Evolutionary conservation across 768 basidiomycete species (phyloP), one percentile per base, ranked within the genome.

Genomic region (Phylloporus sp.): DNA sequence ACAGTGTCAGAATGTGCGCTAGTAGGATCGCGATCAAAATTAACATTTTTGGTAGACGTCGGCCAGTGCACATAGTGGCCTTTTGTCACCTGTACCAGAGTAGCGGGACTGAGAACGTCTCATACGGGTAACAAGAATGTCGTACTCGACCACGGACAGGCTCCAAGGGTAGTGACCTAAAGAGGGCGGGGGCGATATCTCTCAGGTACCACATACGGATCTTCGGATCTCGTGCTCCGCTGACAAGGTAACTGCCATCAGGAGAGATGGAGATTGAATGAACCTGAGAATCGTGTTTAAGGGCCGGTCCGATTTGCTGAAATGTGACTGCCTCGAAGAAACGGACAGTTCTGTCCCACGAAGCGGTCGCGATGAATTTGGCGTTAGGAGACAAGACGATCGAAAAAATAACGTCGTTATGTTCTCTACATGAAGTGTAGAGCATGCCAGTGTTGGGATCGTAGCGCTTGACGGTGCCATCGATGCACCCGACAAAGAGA

Each of bases 321-420:
- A 57, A 52, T 2, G 63, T 57, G 20, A 20, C 36, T 0, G 52
- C 47, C 35, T 66, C 62, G 64, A 66, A 70, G 24, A 70, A 46
- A 36, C 68, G 56, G 20, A 66, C 50, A 2, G 66, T 70, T 20
- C 45, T 60, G 20, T 69, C 67, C 56, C 45, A 54, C 5, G 66
- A 70, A 1, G 57, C 67, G 7, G 66, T 68, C 5, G 56, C 66
- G 28, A 69, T 11, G 34, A 63, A 65, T 9, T 49, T 56, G 26
- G 45, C 36, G 13, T 53, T 45, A 24, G 46, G 57, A 10, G 64
- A 66, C 27, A 63, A 13, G 0, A n/a, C 43, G 18, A 69, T 62
- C 3, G 55, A 60, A 18, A 20, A 57, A 38, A 69, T 49, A 2
- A 48, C 49, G 36, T 64, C 56, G 8, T n/a, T 23, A 6, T 69